phyloP scores from a whole-genome alignment of 495 filamentous ascomycete species.

The Bombardia bombarda region DNA sequence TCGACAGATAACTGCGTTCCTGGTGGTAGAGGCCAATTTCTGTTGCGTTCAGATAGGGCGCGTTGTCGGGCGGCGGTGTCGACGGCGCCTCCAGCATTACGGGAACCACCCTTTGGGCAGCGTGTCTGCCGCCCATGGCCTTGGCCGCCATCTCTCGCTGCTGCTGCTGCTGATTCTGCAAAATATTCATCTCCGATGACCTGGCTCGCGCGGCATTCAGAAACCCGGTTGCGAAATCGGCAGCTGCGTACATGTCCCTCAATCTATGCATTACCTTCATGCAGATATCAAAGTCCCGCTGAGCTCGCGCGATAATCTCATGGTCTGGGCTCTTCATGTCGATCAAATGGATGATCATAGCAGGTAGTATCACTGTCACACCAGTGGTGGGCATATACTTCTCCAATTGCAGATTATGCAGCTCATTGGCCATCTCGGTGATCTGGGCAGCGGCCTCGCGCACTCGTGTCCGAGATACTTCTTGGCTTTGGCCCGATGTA shows the following conservation, averaged over 20 bases:
- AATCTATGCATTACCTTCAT: slow-evolving; percentile 77
- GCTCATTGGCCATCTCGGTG: slow-evolving; percentile 64
- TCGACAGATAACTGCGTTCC: not conserved
- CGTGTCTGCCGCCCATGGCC: no score
- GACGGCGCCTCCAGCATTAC: no score
- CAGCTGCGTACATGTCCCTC: slow-evolving; percentile 76
- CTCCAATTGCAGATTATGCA: slow-evolving; percentile 61
- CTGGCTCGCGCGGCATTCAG: slow-evolving; percentile 69
- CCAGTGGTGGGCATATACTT: slow-evolving; percentile 78
- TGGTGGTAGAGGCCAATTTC: slow-evolving; percentile 13
- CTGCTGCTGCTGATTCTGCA: not conserved
- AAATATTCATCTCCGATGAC: not conserved
- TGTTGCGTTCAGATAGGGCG: slow-evolving; percentile 21
- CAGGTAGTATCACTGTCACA: slow-evolving; percentile 80
- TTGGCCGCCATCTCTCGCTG: not conserved
- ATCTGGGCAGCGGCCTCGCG: slow-evolving; percentile 72
- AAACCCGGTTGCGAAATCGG: slow-evolving; percentile 80
- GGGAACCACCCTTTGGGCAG: no score
- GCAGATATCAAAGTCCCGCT: slow-evolving; percentile 74
- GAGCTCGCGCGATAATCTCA: slow-evolving; percentile 46
- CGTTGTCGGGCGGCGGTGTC: slow-evolving; percentile 37
- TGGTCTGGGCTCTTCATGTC: slow-evolving; percentile 76
- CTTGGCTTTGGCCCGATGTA: slow-evolving; percentile 53
- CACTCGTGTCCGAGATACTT: slow-evolving; percentile 71
- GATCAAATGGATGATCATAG: slow-evolving; percentile 84